Percentiles rank a stretch among this genome's conserved stretches.
Evolutionary conservation across 1,284 basidiomycete species (phyloP).

Genomic region (Trametes hirsuta): DNA sequence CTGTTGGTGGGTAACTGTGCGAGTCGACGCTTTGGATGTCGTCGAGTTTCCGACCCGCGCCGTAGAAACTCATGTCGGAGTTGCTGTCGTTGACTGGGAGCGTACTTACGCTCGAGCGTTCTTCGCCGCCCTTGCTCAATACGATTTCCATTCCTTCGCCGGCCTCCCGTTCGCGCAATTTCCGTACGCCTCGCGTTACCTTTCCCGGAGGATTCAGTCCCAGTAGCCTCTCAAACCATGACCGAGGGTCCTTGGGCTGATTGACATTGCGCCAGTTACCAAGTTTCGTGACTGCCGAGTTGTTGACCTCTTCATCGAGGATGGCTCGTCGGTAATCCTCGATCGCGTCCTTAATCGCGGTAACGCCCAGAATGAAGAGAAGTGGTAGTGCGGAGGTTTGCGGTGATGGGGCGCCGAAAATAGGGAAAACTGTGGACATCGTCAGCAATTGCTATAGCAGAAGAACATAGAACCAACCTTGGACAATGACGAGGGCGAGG

Average conservation of each 20-base stretch:
- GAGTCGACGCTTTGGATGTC: conserved; percentile 71
- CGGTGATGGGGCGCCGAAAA: conserved; percentile 89
- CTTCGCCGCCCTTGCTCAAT: conserved; percentile 54
- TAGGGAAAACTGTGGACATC: conserved; percentile 68
- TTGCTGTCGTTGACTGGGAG: conserved; percentile 43
- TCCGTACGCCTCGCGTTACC: conserved; percentile 85
- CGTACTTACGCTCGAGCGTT: conserved; percentile 42
- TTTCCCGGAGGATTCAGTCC: conserved; percentile 70
- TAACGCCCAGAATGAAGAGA: conserved; percentile 85
- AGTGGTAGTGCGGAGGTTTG: conserved; percentile 88
- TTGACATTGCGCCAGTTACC: conserved; percentile 92
- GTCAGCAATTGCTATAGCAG: conserved; percentile 4
- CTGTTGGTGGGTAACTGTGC: conserved; percentile 62
- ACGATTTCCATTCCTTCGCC: conserved; percentile 65
- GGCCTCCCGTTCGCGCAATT: conserved; percentile 84
- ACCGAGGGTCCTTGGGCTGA: conserved; percentile 77
- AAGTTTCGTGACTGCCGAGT: conserved; percentile 84
- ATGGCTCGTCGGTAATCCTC: conserved; percentile 91
- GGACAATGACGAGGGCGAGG: conserved; percentile 80
- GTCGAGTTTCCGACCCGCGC: conserved; percentile 55
- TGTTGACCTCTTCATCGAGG: conserved; percentile 93
- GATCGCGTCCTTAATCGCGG: conserved; percentile 92
- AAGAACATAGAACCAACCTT: conserved; percentile 43
- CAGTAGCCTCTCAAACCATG: conserved; percentile 75
- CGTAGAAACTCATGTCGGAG: conserved; percentile 42